Base-by-base conservation (phyloP, 2,329 filamentous ascomycete genomes). In the Nothopassalora personata region DNA sequence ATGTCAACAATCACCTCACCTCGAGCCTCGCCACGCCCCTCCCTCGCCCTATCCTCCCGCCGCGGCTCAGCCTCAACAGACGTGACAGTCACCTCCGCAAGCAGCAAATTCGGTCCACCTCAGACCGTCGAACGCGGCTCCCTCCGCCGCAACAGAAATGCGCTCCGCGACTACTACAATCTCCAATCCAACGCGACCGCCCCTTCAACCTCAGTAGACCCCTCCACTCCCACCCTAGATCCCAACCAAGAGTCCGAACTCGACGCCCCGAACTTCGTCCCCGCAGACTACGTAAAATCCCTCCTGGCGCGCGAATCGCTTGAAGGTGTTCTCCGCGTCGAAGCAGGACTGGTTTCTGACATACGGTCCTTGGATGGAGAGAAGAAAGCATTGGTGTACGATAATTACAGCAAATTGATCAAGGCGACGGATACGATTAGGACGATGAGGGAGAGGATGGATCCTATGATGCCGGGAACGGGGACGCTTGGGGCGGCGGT, bases 361-460 rank as follows among this genome's bases (percentile, higher is more conserved):
- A 93, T 96, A 51, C 80, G 91, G 39, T 92, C 90, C 1, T 80
- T 99, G 18, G 94, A 97, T 70, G 93, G 93, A 27, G 94, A 99
- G 80, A 89, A 94, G 74, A 99, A 99, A 77, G 92, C 93, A 1
- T 77, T 99, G 62, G 94, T 99, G 4, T 99, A 99, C 74, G 93
- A 99, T 73, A 99, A 99, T 72, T 99, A 97, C 75, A 94, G 89
- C 67, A 97, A 97, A 76, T 77, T 99, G 66, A 97, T 99, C 66
- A 85, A 88, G n/a, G 94, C 94, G 1, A 97, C 95, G 10, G 93
- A 96, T 74, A 97, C 93, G 3, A 99, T 99, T 69, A 84, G 89
- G 53, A 91, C 90, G 79, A 92, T 94, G 89, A 81, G 89, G 59
- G 81, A 84, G 33, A 90, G 86, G 64, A 92, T 93, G 88, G 89